phyloP scores from a whole-genome alignment of 2,329 filamentous ascomycete genomes.

The Pseudogymnoascus sp. region DNA sequence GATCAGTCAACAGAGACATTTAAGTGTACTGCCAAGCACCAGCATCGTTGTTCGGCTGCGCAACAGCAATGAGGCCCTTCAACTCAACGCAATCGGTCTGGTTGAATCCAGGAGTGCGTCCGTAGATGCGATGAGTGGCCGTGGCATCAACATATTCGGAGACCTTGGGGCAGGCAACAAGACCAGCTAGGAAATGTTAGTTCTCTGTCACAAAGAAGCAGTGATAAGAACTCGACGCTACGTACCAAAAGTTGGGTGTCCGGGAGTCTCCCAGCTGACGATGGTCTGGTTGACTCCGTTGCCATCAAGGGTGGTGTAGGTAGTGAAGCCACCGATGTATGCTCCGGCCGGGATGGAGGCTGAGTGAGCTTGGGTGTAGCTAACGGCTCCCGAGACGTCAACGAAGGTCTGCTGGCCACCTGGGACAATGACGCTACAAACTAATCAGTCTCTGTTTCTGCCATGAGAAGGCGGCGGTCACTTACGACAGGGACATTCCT shows the following conservation, averaged over 20 bases:
- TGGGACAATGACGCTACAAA: constrained; percentile 46
- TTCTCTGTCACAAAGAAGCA: constrained; percentile 27
- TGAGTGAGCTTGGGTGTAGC: constrained; percentile 52
- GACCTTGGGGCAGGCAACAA: constrained; percentile 25
- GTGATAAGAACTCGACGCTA: constrained; percentile 22
- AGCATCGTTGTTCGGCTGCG: constrained; percentile 22
- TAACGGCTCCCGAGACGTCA: constrained; percentile 45
- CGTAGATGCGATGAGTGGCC: constrained; percentile 28
- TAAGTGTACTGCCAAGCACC: constrained; percentile 39
- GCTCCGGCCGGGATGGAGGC: constrained; percentile 45
- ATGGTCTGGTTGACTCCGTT: constrained; percentile 1
- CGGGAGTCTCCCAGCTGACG: constrained; percentile 5
- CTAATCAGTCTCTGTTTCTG: neutral
- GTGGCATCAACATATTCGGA: constrained; percentile 20
- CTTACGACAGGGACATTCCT: constrained; percentile 28
- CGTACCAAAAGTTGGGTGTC: neutral
- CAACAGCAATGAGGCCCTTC: constrained; percentile 30
- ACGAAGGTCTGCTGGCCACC: constrained; percentile 60
- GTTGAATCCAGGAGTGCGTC: constrained; percentile 26
- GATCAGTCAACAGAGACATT: constrained; percentile 10
- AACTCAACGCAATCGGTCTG: constrained; percentile 31
- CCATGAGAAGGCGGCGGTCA: neutral
- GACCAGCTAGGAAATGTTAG: constrained; percentile 25
- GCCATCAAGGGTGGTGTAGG: constrained; percentile 22
- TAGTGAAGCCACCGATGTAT: constrained; percentile 43